Evolutionary conservation across 202 grass and related monocot species (phyloP).

Genomic region (Zizania palustris): DNA sequence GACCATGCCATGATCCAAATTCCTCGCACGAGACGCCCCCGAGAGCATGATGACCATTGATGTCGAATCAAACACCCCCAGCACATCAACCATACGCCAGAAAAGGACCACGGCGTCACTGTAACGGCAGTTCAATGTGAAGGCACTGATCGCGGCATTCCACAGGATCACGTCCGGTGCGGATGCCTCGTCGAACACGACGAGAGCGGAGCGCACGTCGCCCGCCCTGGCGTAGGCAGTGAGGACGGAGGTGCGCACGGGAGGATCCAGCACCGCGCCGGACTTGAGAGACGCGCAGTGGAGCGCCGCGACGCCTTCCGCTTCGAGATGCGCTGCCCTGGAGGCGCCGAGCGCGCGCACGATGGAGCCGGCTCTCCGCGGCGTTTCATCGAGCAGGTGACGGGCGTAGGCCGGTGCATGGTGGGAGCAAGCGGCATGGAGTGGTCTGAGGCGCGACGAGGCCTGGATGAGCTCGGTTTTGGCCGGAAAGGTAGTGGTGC

Average conservation of each 20-base stretch:
- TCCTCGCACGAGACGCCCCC: slow-evolving; percentile 41
- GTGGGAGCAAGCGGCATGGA: neutral
- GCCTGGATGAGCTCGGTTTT: neutral
- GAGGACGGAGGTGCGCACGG: slow-evolving; percentile 70
- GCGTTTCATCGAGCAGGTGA: slow-evolving; percentile 51
- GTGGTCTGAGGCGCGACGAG: neutral
- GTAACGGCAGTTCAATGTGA: slow-evolving; percentile 28
- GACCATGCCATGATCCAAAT: slow-evolving; percentile 39
- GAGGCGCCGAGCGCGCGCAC: slow-evolving; percentile 33
- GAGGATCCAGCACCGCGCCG: slow-evolving; percentile 47
- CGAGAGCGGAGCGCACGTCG: slow-evolving; percentile 38
- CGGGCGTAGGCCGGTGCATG: slow-evolving; percentile 16
- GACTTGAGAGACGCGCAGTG: slow-evolving; percentile 69
- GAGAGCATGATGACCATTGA: slow-evolving; percentile 69
- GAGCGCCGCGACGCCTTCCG: slow-evolving; percentile 29
- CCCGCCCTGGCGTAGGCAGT: slow-evolving; percentile 59
- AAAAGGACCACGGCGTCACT: slow-evolving; percentile 45
- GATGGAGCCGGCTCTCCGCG: slow-evolving; percentile 33
- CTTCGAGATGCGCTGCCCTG: slow-evolving; percentile 13
- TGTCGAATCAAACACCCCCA: slow-evolving; percentile 52
- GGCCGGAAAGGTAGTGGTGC: neutral
- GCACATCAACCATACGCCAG: slow-evolving; percentile 43
- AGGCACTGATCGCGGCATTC: slow-evolving; percentile 63
- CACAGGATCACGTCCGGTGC: slow-evolving; percentile 63
- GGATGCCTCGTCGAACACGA: slow-evolving; percentile 53